Evolutionary conservation across 495 filamentous ascomycete species (phyloP).

Genomic region (Aspergillus nanangensis): DNA sequence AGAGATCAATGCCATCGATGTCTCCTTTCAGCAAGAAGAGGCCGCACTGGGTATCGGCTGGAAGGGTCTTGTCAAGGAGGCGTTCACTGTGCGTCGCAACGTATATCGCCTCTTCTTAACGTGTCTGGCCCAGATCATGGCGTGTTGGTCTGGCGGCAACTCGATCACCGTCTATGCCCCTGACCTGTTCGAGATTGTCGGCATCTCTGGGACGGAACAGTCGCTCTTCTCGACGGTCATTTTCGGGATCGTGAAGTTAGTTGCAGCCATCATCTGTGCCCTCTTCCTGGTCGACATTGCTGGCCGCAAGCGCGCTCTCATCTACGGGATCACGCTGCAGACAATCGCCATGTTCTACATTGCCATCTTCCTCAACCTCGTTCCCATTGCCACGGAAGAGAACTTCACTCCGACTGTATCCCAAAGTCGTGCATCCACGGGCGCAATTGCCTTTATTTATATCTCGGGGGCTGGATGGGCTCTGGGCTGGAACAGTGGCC

Average conservation of each 20-base stretch:
- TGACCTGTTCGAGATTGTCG: slow-evolving; percentile 27
- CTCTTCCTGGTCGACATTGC: slow-evolving; percentile 61
- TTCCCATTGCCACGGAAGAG: slow-evolving; percentile 7
- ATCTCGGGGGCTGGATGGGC: slow-evolving; percentile 57
- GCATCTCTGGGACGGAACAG: slow-evolving; percentile 26
- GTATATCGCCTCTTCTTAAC: slow-evolving; percentile 48
- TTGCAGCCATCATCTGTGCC: slow-evolving; percentile 51
- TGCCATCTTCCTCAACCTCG: slow-evolving; percentile 13
- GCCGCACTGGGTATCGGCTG: slow-evolving; percentile 48
- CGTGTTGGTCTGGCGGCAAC: slow-evolving; percentile 26
- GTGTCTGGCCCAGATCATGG: slow-evolving; percentile 22
- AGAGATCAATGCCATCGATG: slow-evolving; percentile 56
- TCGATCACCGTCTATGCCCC: slow-evolving; percentile 25
- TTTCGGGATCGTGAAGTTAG: slow-evolving; percentile 41
- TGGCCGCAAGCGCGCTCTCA: slow-evolving; percentile 52
- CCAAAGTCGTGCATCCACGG: slow-evolving; percentile 29
- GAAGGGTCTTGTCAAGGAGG: slow-evolving; percentile 58
- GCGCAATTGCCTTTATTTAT: slow-evolving; percentile 53
- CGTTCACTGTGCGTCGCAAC: slow-evolving; percentile 57
- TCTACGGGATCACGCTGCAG: slow-evolving; percentile 20
- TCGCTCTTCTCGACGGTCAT: slow-evolving; percentile 39
- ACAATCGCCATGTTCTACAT: slow-evolving; percentile 16
- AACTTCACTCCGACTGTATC: slow-evolving; percentile 9
- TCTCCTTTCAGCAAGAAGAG: slow-evolving; percentile 57
- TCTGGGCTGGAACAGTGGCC: slow-evolving; percentile 61